These are phyloP conservation scores for Phytopythium sindhum DNA, from an alignment of 352 stramenopile genomes.

Conservation along the genomic window DNA sequence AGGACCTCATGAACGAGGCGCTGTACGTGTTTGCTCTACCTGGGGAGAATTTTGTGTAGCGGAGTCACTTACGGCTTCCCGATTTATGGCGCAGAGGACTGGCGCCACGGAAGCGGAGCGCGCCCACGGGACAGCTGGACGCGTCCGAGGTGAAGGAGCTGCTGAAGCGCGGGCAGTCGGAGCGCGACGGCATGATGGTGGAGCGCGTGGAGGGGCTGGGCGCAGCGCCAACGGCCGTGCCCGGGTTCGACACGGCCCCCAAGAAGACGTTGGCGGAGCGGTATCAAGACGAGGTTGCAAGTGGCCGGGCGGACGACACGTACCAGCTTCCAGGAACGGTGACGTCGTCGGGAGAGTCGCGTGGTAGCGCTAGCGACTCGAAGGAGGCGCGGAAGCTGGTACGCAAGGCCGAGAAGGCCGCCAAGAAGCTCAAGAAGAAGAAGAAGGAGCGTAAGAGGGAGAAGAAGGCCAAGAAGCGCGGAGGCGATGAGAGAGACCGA, in stretches of 20 bases:
- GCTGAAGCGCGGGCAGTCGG: conserved; percentile 69
- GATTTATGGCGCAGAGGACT: conserved; percentile 43
- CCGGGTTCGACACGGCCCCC: conserved; percentile 34
- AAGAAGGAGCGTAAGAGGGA: conserved; percentile 52
- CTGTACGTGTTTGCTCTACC: conserved; percentile 52
- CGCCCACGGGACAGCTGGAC: conserved; percentile 51
- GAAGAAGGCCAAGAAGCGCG: conserved; percentile 14
- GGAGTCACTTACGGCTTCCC: background rate
- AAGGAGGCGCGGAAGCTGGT: conserved; percentile 57
- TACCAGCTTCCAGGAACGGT: conserved; percentile 57
- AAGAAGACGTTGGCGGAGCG: conserved; percentile 72
- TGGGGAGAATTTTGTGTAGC: too few species aligned
- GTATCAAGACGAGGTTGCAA: conserved; percentile 63
- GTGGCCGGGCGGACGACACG: conserved; percentile 49
- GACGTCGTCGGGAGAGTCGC: background rate
- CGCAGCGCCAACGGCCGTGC: conserved; percentile 50
- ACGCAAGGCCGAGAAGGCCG: conserved; percentile 58
- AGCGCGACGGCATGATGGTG: conserved; percentile 59
- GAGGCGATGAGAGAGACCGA: background rate
- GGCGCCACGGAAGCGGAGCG: conserved; percentile 44
- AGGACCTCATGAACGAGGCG: conserved; percentile 89
- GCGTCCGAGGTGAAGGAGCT: conserved; percentile 84
- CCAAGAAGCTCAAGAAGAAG: conserved; percentile 65
- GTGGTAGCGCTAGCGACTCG: conserved; percentile 22
- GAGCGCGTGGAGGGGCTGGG: conserved; percentile 87